Percentiles rank a stretch among this genome's conserved stretches.
These are phyloP conservation scores for Pseudofabraea citricarpa DNA, from an alignment of 2,329 filamentous ascomycete genomes.

Conservation along the genomic window DNA sequence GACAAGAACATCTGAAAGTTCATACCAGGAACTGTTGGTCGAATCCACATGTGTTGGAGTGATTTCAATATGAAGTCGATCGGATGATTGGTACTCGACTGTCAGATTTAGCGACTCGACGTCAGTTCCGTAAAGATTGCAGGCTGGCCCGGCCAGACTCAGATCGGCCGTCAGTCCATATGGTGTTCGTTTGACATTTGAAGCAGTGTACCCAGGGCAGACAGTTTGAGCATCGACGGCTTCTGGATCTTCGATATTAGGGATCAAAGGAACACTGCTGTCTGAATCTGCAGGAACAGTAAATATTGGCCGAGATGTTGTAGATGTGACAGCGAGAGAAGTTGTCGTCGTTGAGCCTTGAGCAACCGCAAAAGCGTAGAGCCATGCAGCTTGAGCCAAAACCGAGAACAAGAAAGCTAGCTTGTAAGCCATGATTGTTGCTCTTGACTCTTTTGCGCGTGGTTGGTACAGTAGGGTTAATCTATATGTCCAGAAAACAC, in stretches of 20 bases:
- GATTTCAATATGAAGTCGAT: constrained; percentile 68
- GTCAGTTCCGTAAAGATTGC: constrained; percentile 76
- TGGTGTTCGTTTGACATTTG: constrained; percentile 47
- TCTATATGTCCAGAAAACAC: no score
- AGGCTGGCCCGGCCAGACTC: constrained; percentile 62
- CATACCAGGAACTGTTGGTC: constrained; percentile 61
- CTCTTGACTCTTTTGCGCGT: no score
- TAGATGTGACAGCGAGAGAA: constrained; percentile 7
- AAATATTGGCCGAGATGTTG: constrained; percentile 27
- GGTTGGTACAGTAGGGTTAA: no score
- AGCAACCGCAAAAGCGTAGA: background rate
- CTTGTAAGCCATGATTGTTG: no score
- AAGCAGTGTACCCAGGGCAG: constrained; percentile 66
- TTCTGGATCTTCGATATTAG: constrained; percentile 60
- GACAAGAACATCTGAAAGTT: constrained; percentile 59
- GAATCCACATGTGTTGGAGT: constrained; percentile 56
- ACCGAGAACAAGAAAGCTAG: no score
- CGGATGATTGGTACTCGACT: constrained; percentile 61
- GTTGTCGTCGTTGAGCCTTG: constrained; percentile 3
- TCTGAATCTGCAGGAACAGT: constrained; percentile 43
- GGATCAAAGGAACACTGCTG: constrained; percentile 42
- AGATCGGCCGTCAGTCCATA: constrained; percentile 65
- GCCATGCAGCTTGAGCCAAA: background rate
- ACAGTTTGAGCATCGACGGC: constrained; percentile 46
- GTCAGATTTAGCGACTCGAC: constrained; percentile 60